Conservation (phyloP, 768 basidiomycete genomes). For the Auriscalpium orientale region DNA sequence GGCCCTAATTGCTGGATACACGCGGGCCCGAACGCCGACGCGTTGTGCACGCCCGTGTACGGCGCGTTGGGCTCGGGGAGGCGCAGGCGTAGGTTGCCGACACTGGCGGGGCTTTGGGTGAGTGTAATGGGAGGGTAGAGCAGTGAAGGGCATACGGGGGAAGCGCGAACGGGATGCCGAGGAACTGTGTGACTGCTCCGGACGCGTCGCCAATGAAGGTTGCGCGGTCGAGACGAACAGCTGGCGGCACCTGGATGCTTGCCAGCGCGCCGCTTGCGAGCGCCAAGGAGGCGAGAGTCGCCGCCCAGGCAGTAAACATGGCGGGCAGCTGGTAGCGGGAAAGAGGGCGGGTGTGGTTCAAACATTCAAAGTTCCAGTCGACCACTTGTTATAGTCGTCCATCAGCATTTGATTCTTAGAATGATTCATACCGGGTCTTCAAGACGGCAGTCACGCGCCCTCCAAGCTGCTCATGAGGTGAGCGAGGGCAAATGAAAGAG, state of each 20-base stretch:
- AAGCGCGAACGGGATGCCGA: background rate
- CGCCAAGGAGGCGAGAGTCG: too few species aligned
- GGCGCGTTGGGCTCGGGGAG: background rate
- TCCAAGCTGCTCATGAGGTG: too few species aligned
- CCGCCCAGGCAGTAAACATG: too few species aligned
- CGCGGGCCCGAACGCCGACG: background rate
- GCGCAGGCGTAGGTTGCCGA: background rate
- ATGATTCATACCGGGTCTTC: too few species aligned
- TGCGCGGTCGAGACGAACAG: too few species aligned
- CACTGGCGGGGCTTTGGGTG: background rate
- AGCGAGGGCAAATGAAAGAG: too few species aligned
- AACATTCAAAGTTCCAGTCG: background rate
- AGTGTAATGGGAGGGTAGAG: background rate
- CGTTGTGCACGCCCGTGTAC: background rate
- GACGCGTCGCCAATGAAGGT: too few species aligned
- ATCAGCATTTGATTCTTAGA: background rate
- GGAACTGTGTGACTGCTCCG: background rate
- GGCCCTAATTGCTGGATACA: background rate
- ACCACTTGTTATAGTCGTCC: background rate
- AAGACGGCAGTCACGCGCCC: too few species aligned
- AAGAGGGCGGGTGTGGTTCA: background rate
- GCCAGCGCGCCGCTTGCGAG: too few species aligned
- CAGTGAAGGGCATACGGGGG: background rate
- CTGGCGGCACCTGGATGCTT: too few species aligned
- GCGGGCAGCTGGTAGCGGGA: too few species aligned